These are phyloP conservation scores for Apiotrichum veenhuisii DNA, from an alignment of 1,284 basidiomycete genomes.

Conservation along the genomic window DNA sequence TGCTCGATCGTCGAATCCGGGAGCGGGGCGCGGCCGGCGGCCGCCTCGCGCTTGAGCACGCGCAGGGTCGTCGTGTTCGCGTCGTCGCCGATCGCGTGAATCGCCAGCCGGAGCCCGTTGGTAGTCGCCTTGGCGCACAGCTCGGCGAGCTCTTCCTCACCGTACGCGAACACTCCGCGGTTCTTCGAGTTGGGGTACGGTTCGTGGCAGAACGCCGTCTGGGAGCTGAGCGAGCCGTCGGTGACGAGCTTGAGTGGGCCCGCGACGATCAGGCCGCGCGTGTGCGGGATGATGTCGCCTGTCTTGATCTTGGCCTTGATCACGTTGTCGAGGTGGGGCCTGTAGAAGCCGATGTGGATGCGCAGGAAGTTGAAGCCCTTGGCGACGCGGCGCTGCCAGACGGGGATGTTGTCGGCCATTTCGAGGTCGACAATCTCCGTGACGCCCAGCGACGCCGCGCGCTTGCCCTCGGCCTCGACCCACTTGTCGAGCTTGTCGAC, in stretches of 20 bases:
- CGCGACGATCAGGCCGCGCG: slow-evolving; percentile 27
- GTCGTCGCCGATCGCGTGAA: slow-evolving; percentile 44
- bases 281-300: slow-evolving; percentile 30
- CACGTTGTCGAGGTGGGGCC: slow-evolving; percentile 29
- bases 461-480: slow-evolving; percentile 22
- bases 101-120: slow-evolving; percentile 29
- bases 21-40: slow-evolving; percentile 14
- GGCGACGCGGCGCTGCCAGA: slow-evolving; percentile 27
- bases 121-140: slow-evolving; percentile 24
- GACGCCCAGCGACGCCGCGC: slow-evolving; percentile 37
- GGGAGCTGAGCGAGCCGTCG: slow-evolving; percentile 20
- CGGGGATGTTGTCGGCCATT: slow-evolving; percentile 30
- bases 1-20: slow-evolving; percentile 41
- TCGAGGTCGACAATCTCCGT: slow-evolving; percentile 42
- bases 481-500: slow-evolving; percentile 26
- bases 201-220: slow-evolving; percentile 41
- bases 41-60: slow-evolving; percentile 19
- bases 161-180: slow-evolving; percentile 24
- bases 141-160: slow-evolving; percentile 20
- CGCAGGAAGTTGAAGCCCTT: slow-evolving; percentile 31
- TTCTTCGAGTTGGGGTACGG: slow-evolving; percentile 30
- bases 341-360: slow-evolving; percentile 38
- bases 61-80: slow-evolving; percentile 33
- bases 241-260: slow-evolving; percentile 41
- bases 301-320: slow-evolving; percentile 26